Percentiles rank a stretch among this genome's conserved stretches.
These are phyloP conservation scores for Nigrograna mackinnonii DNA, from an alignment of 2,329 filamentous ascomycete genomes.

Conservation along the genomic window DNA sequence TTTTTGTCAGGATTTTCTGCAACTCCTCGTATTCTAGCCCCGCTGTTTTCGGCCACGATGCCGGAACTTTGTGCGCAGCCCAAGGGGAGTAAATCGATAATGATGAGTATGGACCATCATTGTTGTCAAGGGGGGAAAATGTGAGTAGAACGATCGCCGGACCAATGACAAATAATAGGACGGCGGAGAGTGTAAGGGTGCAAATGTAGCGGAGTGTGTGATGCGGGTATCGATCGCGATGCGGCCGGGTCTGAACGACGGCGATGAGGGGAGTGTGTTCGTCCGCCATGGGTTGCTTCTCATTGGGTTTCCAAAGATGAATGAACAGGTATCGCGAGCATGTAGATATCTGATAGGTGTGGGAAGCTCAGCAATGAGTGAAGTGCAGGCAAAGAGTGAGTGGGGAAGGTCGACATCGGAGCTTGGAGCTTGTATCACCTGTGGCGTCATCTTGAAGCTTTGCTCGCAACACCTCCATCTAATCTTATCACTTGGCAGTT, in stretches of 20 bases:
- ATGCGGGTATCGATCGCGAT: slow-evolving; percentile 57
- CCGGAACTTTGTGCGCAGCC: slow-evolving; percentile 27
- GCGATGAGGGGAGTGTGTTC: slow-evolving; percentile 71
- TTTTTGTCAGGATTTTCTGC: slow-evolving; percentile 56
- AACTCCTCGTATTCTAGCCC: slow-evolving; percentile 60
- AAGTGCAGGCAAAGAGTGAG: no score
- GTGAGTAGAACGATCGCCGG: slow-evolving; percentile 41
- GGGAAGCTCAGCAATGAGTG: no score
- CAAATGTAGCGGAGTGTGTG: slow-evolving; percentile 67
- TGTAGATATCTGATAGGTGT: no score
- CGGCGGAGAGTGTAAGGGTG: slow-evolving; percentile 51
- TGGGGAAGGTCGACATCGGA: no score
- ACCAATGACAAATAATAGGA: slow-evolving; percentile 34
- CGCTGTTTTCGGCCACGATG: slow-evolving; percentile 45
- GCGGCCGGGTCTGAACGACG: slow-evolving; percentile 59
- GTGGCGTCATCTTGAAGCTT: no score
- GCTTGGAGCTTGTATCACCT: no score
- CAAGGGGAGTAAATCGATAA: slow-evolving; percentile 18
- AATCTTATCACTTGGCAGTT: no score
- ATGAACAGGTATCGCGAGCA: no score
- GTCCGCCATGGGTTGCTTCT: slow-evolving; percentile 44
- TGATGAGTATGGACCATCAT: slow-evolving; percentile 23
- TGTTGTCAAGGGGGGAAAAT: slow-evolving; percentile 36
- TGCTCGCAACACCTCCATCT: no score
- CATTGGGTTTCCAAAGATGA: no score